Percentiles rank a stretch among this genome's conserved stretches.
Evolutionary conservation across 2,329 filamentous ascomycete species (phyloP).

Genomic region (Botrytis squamosa): DNA sequence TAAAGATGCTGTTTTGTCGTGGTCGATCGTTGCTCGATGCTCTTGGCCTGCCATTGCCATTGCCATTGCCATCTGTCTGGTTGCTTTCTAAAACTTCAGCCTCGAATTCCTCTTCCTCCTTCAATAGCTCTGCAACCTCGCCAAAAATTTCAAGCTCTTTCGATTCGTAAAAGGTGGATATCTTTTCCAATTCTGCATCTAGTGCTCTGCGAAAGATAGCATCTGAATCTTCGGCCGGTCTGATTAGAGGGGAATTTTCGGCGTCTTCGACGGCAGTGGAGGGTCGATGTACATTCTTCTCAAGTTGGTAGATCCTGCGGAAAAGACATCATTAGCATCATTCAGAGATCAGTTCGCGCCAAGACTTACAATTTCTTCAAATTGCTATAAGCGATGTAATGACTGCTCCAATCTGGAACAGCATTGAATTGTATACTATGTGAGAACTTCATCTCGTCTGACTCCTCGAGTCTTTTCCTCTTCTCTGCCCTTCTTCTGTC

Average conservation of each 20-base stretch:
- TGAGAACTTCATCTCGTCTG: slow-evolving; percentile 98
- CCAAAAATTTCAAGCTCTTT: slow-evolving; percentile 87
- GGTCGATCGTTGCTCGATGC: slow-evolving; percentile 44
- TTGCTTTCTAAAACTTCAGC: slow-evolving; percentile 39
- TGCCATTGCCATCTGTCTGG: slow-evolving; percentile 38
- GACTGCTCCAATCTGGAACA: slow-evolving; percentile 97
- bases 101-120: slow-evolving; percentile 68
- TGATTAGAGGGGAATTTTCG: slow-evolving; percentile 82
- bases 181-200: slow-evolving; percentile 89
- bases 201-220: slow-evolving; percentile 77
- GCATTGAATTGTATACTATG: slow-evolving; percentile 99
- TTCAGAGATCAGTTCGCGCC: not conserved
- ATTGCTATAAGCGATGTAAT: slow-evolving; percentile 98
- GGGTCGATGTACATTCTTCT: slow-evolving; percentile 72
- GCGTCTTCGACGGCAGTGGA: slow-evolving; percentile 61
- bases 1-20: slow-evolving; percentile 52
- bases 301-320: slow-evolving; percentile 84
- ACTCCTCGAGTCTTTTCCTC: slow-evolving; percentile 67
- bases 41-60: slow-evolving; percentile 43
- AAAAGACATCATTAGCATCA: slow-evolving; percentile 5
- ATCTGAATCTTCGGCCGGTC: slow-evolving; percentile 68
- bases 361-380: slow-evolving; percentile 87
- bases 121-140: slow-evolving; percentile 74
- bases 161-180: slow-evolving; percentile 82
- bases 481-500: slow-evolving; percentile 57